phyloP scores from a whole-genome alignment of 177 flowering plant species.

The Telopea speciosissima region DNA sequence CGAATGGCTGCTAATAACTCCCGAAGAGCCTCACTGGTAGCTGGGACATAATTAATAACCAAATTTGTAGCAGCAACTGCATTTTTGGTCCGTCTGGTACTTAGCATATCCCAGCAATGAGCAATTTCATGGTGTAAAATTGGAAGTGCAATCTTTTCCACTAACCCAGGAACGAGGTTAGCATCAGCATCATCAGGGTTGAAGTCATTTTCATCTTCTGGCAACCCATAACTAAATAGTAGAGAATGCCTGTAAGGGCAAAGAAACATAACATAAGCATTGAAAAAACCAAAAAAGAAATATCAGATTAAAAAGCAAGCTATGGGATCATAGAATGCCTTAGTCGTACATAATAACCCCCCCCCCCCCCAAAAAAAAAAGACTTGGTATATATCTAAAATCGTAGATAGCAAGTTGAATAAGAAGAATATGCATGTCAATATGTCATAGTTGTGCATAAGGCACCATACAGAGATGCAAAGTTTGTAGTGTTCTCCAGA shows the following conservation, averaged over 20 bases:
- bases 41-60: slow-evolving; percentile 58
- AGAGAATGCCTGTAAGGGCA: slow-evolving; percentile 60
- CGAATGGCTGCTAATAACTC: slow-evolving; percentile 56
- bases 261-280: slow-evolving; percentile 2
- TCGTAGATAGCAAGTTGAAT: not conserved
- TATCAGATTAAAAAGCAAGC: not conserved
- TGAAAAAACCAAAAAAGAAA: not conserved
- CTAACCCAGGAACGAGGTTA: slow-evolving; percentile 76
- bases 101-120: slow-evolving; percentile 90
- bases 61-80: slow-evolving; percentile 74
- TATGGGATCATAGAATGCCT: not conserved
- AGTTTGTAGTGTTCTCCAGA: not conserved
- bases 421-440: too few species aligned
- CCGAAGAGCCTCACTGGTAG: slow-evolving; percentile 59
- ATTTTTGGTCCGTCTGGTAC: slow-evolving; percentile 65
- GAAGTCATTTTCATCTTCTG: slow-evolving; percentile 47
- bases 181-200: slow-evolving; percentile 68
- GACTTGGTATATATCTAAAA: not conserved
- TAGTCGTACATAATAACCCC: too few species aligned
- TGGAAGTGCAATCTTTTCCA: slow-evolving; percentile 86
- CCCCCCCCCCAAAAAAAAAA: not conserved
- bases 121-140: slow-evolving; percentile 78
- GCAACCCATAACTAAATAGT: slow-evolving; percentile 69
- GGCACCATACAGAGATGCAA: slow-evolving; percentile 2
- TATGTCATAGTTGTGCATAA: not conserved